A percentile compares a stretch with the other conserved stretches of the same genome.
Evolutionary conservation across 331 rosid species (phyloP).

Genomic region (Stylosanthes scabra): DNA sequence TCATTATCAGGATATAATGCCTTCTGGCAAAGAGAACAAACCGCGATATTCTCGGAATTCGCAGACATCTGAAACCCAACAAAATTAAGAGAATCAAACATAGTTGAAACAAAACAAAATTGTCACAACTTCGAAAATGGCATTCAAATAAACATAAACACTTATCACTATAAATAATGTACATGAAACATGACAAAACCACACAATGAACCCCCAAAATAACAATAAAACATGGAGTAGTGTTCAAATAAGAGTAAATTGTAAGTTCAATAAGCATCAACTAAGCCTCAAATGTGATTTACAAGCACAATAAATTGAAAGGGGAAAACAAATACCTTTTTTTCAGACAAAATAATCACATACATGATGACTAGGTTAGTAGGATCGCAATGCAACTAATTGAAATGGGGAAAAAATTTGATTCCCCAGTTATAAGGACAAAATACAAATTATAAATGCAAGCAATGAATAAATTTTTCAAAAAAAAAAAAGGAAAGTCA

Average conservation of each 20-base stretch:
- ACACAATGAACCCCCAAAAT: conserved; percentile 18
- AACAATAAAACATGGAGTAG: conserved; percentile 3
- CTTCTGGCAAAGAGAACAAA: conserved; percentile 73
- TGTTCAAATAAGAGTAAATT: background rate
- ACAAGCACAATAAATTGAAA: conserved; percentile 9
- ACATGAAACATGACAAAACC: conserved; percentile 19
- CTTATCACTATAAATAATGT: conserved; percentile 15
- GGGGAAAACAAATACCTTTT: conserved; percentile 10
- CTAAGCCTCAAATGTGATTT: conserved; percentile 29
- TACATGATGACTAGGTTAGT: no score
- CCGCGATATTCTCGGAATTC: conserved; percentile 47
- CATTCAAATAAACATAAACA: conserved; percentile 7
- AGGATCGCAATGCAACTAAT: background rate
- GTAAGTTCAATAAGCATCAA: conserved; percentile 5
- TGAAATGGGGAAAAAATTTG: no score
- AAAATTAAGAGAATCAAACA: conserved; percentile 24
- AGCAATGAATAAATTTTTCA: background rate
- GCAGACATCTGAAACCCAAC: conserved; percentile 67
- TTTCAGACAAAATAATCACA: background rate
- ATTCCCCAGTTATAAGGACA: background rate
- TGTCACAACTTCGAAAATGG: background rate
- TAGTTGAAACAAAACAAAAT: background rate
- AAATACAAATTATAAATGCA: background rate
- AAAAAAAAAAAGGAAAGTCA: background rate
- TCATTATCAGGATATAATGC: conserved; percentile 58